These are phyloP conservation scores for Aureobasidium zeae DNA, from an alignment of 2,329 filamentous ascomycete species.

Conservation along the genomic window DNA sequence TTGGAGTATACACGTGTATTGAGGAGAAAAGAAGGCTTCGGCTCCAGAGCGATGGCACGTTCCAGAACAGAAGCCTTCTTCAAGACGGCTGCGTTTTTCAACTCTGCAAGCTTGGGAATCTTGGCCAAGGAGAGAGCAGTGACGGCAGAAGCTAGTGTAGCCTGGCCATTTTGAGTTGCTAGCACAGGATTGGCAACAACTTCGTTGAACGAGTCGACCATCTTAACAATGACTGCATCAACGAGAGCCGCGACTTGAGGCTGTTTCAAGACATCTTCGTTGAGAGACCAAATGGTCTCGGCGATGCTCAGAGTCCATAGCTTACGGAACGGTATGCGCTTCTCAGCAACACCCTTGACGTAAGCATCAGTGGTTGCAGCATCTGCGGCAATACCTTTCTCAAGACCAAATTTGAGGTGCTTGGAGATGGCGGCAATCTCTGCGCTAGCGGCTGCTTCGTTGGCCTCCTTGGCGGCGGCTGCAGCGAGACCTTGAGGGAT, in stretches of 20 bases:
- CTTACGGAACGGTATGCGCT: conserved; percentile 66
- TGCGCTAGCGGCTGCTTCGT: conserved; percentile 68
- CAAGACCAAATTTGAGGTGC: conserved; percentile 54
- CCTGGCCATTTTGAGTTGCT: conserved; percentile 72
- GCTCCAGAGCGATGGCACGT: conserved; percentile 58
- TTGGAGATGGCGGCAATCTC: conserved; percentile 64
- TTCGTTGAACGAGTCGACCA: conserved; percentile 68
- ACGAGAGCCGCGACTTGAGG: conserved; percentile 40
- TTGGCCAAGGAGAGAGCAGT: conserved; percentile 51
- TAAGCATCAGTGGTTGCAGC: conserved; percentile 62
- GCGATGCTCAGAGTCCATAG: conserved; percentile 72
- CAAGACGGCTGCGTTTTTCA: conserved; percentile 47
- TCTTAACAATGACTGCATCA: conserved; percentile 42
- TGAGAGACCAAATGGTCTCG: conserved; percentile 55
- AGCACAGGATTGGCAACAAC: conserved; percentile 66
- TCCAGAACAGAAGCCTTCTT: conserved; percentile 56
- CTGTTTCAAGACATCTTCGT: conserved; percentile 40
- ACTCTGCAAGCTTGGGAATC: conserved; percentile 44
- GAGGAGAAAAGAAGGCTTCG: conserved; percentile 79
- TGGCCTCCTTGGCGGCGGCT: conserved; percentile 74
- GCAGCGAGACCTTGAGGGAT: conserved; percentile 57
- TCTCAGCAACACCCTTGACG: conserved; percentile 75
- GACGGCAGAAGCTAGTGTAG: conserved; percentile 68
- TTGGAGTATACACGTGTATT: conserved; percentile 81
- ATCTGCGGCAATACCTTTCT: conserved; percentile 52